These are phyloP conservation scores for Breynia disticha DNA, from an alignment of 441 rosid species.

Conservation along the genomic window DNA sequence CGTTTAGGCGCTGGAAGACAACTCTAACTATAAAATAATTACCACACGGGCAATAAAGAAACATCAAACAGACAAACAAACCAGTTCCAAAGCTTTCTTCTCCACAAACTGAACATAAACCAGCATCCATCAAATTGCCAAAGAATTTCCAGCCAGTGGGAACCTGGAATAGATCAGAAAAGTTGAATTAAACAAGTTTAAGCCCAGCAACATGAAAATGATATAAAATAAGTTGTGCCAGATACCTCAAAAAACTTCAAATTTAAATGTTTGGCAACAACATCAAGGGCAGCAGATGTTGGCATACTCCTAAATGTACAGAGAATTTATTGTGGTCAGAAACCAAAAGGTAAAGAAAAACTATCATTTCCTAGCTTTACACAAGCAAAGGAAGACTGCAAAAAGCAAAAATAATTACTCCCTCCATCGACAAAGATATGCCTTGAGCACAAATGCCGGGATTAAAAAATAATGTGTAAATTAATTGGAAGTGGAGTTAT, in stretches of 20 bases:
- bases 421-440: too few relatives aligned
- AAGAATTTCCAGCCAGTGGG: constrained; percentile 99
- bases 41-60: constrained; percentile 4
- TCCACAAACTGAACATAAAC: constrained; percentile 86
- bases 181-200: constrained; percentile 2
- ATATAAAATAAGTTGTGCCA: constrained; percentile 5
- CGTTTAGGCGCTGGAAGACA: background rate
- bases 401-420: too few relatives aligned
- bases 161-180: constrained; percentile 37
- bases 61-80: constrained; percentile 14
- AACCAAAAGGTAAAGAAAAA: too few relatives aligned
- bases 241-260: constrained; percentile 94
- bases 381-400: too few relatives aligned
- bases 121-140: constrained; percentile 98
- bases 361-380: too few relatives aligned
- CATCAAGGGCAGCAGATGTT: constrained; percentile 96
- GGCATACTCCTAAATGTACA: constrained; percentile 99
- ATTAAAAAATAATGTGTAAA: too few relatives aligned
- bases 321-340: too few relatives aligned
- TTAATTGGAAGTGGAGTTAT: too few relatives aligned
- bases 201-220: constrained; percentile 5
- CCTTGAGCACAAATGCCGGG: too few relatives aligned
- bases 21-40: background rate
- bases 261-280: constrained; percentile 72
- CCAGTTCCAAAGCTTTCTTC: constrained; percentile 99